Evolutionary conservation across 257 asterid genomes (phyloP).

Genomic region (Datura wrightii): DNA sequence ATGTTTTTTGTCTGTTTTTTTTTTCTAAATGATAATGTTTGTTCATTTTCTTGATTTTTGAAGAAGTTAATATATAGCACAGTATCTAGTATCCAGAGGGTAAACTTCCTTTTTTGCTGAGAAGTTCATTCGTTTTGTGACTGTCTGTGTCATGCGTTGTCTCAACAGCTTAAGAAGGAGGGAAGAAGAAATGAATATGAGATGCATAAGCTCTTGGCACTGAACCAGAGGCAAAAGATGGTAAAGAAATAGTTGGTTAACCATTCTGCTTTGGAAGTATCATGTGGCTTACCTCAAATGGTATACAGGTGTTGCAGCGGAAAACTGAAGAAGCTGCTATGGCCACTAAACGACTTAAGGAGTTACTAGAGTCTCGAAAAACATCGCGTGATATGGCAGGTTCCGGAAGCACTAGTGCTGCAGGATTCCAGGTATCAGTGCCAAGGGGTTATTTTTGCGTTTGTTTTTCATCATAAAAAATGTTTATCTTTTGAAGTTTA

Average conservation of each 20-base stretch:
- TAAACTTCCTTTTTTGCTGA: background rate
- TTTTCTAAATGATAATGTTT: background rate
- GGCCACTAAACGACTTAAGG: constrained; percentile 95
- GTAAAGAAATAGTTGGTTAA: constrained; percentile 43
- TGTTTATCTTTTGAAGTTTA: background rate
- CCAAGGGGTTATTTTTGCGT: constrained; percentile 7
- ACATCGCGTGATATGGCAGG: constrained; percentile 72
- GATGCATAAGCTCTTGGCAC: constrained; percentile 94
- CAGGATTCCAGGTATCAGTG: constrained; percentile 73
- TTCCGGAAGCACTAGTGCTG: constrained; percentile 62
- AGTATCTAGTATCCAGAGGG: constrained; percentile 15
- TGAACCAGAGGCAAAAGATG: constrained; percentile 98
- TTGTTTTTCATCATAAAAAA: background rate
- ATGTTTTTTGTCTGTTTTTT: background rate
- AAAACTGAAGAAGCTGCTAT: constrained; percentile 96
- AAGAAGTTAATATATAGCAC: background rate
- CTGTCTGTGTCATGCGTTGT: background rate
- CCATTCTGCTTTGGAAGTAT: background rate
- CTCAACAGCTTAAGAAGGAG: constrained; percentile 80
- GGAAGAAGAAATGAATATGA: constrained; percentile 98
- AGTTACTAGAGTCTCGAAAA: constrained; percentile 86
- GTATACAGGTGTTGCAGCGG: constrained; percentile 80
- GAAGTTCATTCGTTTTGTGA: constrained; percentile 13
- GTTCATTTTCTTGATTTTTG: background rate
- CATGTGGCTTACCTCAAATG: background rate